Percentiles rank a stretch among this genome's conserved stretches.
Conservation (phyloP, 1,139 yeast genomes). For the Sugiyamaella japonica region DNA sequence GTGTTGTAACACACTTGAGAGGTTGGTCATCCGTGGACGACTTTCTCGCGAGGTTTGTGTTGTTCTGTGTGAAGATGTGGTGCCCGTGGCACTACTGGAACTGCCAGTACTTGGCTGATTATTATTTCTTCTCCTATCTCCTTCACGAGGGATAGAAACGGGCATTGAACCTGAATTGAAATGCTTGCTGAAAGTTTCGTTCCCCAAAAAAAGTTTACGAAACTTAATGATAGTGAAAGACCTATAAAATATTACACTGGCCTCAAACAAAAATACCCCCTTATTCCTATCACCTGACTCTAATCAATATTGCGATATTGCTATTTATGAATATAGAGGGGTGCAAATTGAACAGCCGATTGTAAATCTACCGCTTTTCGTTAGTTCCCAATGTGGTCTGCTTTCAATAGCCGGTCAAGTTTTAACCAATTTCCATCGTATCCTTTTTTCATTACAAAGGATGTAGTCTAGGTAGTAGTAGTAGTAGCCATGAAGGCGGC, state of each 20-base stretch:
- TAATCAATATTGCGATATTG: background rate
- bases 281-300: background rate
- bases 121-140: background rate
- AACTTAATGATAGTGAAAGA: background rate
- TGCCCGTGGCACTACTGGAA: background rate
- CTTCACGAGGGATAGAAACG: conserved; percentile 6
- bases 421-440: background rate
- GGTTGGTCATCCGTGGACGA: background rate
- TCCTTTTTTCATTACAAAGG: background rate
- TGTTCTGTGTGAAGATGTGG: background rate
- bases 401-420: background rate
- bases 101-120: background rate
- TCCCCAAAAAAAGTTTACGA: background rate
- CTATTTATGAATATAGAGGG: background rate
- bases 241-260: too few relatives aligned
- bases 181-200: background rate
- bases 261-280: background rate
- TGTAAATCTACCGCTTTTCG: background rate
- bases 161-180: conserved; percentile 1
- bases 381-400: background rate
- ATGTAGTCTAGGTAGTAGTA: background rate
- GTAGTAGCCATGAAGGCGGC: background rate
- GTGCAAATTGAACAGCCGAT: background rate
- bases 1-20: conserved; percentile 5
- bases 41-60: background rate